Conservation (phyloP, 148 eudicot species). For the Rhododendron williamsianum region DNA sequence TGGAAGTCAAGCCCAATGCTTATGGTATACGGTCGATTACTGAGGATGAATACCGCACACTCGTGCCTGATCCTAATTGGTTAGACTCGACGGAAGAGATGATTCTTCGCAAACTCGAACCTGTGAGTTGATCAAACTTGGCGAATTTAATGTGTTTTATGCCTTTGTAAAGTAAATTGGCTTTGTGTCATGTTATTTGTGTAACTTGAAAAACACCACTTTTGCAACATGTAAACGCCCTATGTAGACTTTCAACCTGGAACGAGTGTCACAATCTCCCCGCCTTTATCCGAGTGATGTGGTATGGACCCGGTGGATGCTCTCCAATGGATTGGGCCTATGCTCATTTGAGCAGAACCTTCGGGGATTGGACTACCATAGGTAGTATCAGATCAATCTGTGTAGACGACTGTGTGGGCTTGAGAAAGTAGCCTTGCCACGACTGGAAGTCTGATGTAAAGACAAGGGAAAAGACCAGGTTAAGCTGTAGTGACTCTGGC, state of each 20-base stretch:
- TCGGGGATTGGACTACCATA: background rate
- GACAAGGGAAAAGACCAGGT: background rate
- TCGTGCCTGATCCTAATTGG: background rate
- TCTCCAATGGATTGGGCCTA: background rate
- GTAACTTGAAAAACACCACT: background rate
- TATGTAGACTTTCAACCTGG: background rate
- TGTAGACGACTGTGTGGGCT: background rate
- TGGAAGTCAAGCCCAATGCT: constrained; percentile 54
- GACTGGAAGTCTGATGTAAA: background rate
- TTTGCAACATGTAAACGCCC: background rate
- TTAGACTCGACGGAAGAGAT: background rate
- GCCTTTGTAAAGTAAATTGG: background rate
- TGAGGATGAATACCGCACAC: constrained; percentile 62
- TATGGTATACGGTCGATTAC: constrained; percentile 69
- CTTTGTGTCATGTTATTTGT: background rate
- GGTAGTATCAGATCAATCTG: background rate
- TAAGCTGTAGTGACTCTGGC: background rate
- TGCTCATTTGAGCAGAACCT: background rate
- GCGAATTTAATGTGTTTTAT: background rate
- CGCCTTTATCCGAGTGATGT: background rate
- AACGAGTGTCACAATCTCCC: background rate
- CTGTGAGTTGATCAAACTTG: constrained; percentile 12
- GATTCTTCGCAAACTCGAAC: constrained; percentile 7
- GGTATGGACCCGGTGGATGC: background rate
- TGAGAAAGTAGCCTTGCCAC: background rate